These are phyloP conservation scores for Allium cepa DNA, from an alignment of 106 monocot genomes.

Conservation along the genomic window DNA sequence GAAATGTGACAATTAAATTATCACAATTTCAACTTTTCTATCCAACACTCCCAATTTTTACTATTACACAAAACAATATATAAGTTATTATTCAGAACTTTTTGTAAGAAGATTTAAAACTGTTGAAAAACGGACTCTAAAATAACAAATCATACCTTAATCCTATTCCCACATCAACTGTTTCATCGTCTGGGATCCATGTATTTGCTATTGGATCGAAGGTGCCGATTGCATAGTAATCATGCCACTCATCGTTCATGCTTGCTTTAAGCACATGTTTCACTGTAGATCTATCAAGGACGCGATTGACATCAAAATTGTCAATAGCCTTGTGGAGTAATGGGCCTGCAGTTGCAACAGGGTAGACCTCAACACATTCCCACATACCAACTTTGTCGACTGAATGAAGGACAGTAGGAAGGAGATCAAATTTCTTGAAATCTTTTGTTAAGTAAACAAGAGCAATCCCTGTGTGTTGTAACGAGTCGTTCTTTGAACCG, in stretches of 20 bases:
- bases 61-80: too few species aligned
- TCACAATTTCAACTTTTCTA: too few species aligned
- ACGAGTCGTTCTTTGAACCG: slow-evolving; percentile 11
- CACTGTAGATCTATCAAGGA: slow-evolving; percentile 15
- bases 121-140: too few species aligned
- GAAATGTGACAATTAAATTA: too few species aligned
- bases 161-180: slow-evolving; percentile 67
- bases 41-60: too few species aligned
- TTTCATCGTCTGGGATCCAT: slow-evolving; percentile 70
- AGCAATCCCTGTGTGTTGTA: slow-evolving; percentile 32
- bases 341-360: slow-evolving; percentile 28
- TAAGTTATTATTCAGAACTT: too few species aligned
- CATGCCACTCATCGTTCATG: slow-evolving; percentile 64
- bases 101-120: too few species aligned
- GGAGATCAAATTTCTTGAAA: slow-evolving; percentile 42
- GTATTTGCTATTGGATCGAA: slow-evolving; percentile 28
- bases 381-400: slow-evolving; percentile 76
- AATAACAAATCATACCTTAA: slow-evolving; percentile 13
- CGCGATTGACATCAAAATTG: slow-evolving; percentile 49
- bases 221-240: slow-evolving; percentile 77
- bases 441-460: slow-evolving; percentile 79
- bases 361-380: slow-evolving; percentile 93
- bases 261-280: slow-evolving; percentile 86
- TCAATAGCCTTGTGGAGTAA: not conserved
- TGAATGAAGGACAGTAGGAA: slow-evolving; percentile 37